These are phyloP conservation scores for Forsythia viridissima DNA, from an alignment of 257 asterid species.

Conservation along the genomic window DNA sequence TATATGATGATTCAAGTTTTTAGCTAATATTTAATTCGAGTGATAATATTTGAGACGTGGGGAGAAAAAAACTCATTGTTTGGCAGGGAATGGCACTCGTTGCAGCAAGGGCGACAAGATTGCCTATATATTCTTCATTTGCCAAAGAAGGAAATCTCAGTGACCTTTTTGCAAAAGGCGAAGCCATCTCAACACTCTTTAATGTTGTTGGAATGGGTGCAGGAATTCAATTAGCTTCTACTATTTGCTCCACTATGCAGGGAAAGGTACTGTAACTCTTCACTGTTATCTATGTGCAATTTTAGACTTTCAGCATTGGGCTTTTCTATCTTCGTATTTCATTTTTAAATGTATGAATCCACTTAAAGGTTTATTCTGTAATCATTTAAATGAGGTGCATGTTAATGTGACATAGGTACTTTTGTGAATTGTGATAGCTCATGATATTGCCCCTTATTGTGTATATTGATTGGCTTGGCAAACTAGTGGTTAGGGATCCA, in stretches of 20 bases:
- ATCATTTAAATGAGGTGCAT: no score
- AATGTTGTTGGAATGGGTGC: conserved; percentile 89
- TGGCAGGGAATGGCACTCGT: conserved; percentile 97
- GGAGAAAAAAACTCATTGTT: conserved; percentile 28
- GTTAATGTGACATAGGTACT: no score
- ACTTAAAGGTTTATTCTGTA: not conserved
- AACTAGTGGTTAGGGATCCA: no score
- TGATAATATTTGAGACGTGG: conserved; percentile 4
- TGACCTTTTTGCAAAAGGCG: conserved; percentile 97
- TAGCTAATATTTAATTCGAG: conserved; percentile 5
- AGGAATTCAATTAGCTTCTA: conserved; percentile 92
- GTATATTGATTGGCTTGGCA: no score
- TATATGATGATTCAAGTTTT: not conserved
- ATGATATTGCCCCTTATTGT: no score
- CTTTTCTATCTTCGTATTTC: not conserved
- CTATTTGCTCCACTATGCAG: conserved; percentile 78
- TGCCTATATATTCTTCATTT: conserved; percentile 93
- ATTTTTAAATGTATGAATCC: not conserved
- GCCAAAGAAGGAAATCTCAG: conserved; percentile 99
- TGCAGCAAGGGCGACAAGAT: conserved; percentile 98
- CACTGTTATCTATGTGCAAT: not conserved
- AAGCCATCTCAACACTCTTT: conserved; percentile 91
- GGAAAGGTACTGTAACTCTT: conserved; percentile 70
- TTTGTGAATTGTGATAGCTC: no score
- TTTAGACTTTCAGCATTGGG: not conserved